These are phyloP conservation scores for Pyrrhoderma noxium DNA, from an alignment of 1,284 basidiomycete species.

Conservation along the genomic window DNA sequence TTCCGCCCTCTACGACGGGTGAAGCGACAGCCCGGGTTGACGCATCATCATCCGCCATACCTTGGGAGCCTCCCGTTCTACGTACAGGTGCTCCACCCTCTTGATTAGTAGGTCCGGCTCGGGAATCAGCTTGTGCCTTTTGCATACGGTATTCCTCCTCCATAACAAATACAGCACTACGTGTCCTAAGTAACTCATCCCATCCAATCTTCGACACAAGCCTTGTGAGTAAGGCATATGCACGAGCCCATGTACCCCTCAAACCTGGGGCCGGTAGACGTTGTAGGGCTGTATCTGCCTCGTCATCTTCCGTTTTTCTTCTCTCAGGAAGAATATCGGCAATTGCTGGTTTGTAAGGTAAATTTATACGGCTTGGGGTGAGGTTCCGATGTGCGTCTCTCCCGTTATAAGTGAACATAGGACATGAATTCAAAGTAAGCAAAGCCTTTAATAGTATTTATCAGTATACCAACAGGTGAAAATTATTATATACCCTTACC, in stretches of 20 bases:
- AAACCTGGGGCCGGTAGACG: constrained; percentile 92
- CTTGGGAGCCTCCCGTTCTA: constrained; percentile 34
- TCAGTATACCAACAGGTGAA: neutral
- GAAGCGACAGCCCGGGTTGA: constrained; percentile 56
- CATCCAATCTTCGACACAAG: constrained; percentile 93
- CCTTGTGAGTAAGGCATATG: constrained; percentile 84
- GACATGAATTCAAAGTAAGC: constrained; percentile 95
- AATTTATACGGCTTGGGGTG: constrained; percentile 74
- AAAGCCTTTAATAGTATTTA: constrained; percentile 46
- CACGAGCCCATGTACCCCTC: constrained; percentile 92
- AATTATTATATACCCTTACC: constrained; percentile 28
- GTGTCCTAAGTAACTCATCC: constrained; percentile 95
- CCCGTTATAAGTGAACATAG: constrained; percentile 99
- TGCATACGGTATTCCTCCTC: constrained; percentile 97
- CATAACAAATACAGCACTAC: constrained; percentile 97
- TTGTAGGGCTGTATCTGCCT: constrained; percentile 87
- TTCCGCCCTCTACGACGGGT: constrained; percentile 29
- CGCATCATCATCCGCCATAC: constrained; percentile 60
- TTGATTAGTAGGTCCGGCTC: constrained; percentile 14
- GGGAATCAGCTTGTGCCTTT: constrained; percentile 60
- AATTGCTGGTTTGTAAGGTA: constrained; percentile 83
- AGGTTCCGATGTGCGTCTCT: constrained; percentile 89
- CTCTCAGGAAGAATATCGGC: constrained; percentile 73
- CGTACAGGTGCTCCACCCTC: neutral
- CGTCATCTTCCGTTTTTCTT: constrained; percentile 76